These are phyloP conservation scores for Solanum clarkiae DNA, from an alignment of 257 asterid genomes.

Conservation along the genomic window DNA sequence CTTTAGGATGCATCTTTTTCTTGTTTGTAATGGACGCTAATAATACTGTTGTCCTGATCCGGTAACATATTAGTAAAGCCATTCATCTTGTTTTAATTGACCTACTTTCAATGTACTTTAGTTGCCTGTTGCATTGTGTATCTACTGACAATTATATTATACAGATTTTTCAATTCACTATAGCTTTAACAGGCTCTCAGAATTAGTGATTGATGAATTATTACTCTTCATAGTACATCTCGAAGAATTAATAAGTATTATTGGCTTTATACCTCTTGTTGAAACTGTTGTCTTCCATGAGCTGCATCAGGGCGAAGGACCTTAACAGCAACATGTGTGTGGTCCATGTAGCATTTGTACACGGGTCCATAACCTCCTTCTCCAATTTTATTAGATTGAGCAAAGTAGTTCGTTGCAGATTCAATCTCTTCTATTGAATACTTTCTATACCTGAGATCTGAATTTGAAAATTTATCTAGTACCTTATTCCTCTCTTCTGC, in stretches of 20 bases:
- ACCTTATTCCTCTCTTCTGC: slow-evolving; percentile 34
- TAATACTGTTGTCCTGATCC: background rate
- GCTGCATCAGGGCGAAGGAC: slow-evolving; percentile 95
- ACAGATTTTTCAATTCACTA: background rate
- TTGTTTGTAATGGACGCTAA: background rate
- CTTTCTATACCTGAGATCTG: slow-evolving; percentile 53
- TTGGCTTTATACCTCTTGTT: slow-evolving; percentile 61
- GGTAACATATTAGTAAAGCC: background rate
- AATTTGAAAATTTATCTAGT: slow-evolving; percentile 6
- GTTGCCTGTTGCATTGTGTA: background rate
- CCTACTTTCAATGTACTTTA: background rate
- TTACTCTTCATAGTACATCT: background rate
- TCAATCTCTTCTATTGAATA: slow-evolving; percentile 88
- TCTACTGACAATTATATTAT: background rate
- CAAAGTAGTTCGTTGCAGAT: slow-evolving; percentile 65
- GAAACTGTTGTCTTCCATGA: slow-evolving; percentile 91
- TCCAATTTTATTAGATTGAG: slow-evolving; percentile 66
- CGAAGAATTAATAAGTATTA: background rate
- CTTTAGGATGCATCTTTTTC: background rate
- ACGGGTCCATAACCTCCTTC: slow-evolving; percentile 99
- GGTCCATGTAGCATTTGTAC: slow-evolving; percentile 73
- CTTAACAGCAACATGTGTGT: slow-evolving; percentile 88
- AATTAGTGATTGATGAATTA: background rate
- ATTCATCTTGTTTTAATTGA: background rate
- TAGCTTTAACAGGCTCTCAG: background rate